A percentile compares a stretch with the other conserved stretches of the same genome.
Conservation (phyloP, 495 filamentous ascomycete species). For the Tuber indicum region DNA sequence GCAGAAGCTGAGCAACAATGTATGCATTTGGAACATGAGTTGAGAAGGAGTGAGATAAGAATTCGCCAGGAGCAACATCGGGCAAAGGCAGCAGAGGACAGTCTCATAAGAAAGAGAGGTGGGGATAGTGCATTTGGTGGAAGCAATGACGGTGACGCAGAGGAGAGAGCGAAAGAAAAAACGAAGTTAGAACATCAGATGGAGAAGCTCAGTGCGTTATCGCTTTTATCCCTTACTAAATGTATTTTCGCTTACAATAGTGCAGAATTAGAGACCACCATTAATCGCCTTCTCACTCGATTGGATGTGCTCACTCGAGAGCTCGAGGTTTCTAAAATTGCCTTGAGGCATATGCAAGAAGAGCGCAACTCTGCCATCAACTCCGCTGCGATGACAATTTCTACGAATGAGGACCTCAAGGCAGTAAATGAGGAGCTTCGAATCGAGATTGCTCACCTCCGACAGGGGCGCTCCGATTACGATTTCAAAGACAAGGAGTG, state of each 20-base stretch:
- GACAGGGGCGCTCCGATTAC: constrained; percentile 19
- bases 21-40: constrained; percentile 55
- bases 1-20: constrained; percentile 53
- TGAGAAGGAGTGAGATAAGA: constrained; percentile 49
- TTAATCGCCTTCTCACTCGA: constrained; percentile 53
- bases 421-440: constrained; percentile 50
- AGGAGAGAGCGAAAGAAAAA: constrained; percentile 42
- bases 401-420: constrained; percentile 59
- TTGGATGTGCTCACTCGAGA: constrained; percentile 57
- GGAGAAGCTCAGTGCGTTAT: constrained; percentile 39
- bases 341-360: constrained; percentile 54
- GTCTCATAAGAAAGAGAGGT: constrained; percentile 42
- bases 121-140: constrained; percentile 41
- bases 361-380: constrained; percentile 61
- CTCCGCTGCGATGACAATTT: constrained; percentile 58
- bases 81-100: constrained; percentile 47
- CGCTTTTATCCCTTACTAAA: constrained; percentile 11
- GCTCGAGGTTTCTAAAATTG: constrained; percentile 54
- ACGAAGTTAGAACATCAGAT: constrained; percentile 36
- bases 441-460: constrained; percentile 50
- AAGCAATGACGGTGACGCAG: constrained; percentile 45
- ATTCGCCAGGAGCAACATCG: constrained; percentile 47
- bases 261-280: constrained; percentile 54
- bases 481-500: constrained; percentile 29
- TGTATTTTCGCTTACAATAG: constrained; percentile 7